These are phyloP conservation scores for Mortierella alpina DNA, from an alignment of 192 early-diverging fungal genomes.

Conservation along the genomic window DNA sequence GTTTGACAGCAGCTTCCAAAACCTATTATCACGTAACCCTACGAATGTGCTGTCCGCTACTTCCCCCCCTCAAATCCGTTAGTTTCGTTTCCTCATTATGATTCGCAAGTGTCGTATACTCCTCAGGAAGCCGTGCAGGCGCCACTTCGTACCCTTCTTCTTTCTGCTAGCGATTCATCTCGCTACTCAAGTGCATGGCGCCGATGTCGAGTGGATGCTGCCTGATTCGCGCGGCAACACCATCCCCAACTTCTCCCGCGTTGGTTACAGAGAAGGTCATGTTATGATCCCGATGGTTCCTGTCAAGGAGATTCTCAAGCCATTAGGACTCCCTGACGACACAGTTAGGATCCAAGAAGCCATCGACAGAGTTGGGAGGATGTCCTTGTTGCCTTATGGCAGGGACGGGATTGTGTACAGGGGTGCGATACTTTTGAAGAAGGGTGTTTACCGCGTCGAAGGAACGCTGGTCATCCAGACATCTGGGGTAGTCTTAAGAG, in stretches of 20 bases:
- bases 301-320: slow-evolving; percentile 41
- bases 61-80: too few species aligned
- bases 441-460: slow-evolving; percentile 39
- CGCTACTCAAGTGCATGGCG: too few species aligned
- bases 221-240: slow-evolving; percentile 30
- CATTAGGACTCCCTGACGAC: slow-evolving; percentile 36
- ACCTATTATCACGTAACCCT: too few species aligned
- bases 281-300: slow-evolving; percentile 40
- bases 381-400: slow-evolving; percentile 22
- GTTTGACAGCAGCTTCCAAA: too few species aligned
- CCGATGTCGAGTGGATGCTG: not conserved
- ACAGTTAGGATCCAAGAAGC: slow-evolving; percentile 37
- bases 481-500: slow-evolving; percentile 38
- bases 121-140: too few species aligned
- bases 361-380: slow-evolving; percentile 26
- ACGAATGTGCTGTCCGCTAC: too few species aligned
- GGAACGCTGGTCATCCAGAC: slow-evolving; percentile 41
- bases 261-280: slow-evolving; percentile 47
- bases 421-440: slow-evolving; percentile 42
- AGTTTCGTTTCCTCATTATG: too few species aligned
- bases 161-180: too few species aligned
- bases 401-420: slow-evolving; percentile 31
- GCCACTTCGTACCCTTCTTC: too few species aligned
- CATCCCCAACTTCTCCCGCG: slow-evolving; percentile 39
- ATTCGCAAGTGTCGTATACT: too few species aligned